phyloP scores from a whole-genome alignment of 2,329 filamentous ascomycete species.

The Falciphora oryzae region DNA sequence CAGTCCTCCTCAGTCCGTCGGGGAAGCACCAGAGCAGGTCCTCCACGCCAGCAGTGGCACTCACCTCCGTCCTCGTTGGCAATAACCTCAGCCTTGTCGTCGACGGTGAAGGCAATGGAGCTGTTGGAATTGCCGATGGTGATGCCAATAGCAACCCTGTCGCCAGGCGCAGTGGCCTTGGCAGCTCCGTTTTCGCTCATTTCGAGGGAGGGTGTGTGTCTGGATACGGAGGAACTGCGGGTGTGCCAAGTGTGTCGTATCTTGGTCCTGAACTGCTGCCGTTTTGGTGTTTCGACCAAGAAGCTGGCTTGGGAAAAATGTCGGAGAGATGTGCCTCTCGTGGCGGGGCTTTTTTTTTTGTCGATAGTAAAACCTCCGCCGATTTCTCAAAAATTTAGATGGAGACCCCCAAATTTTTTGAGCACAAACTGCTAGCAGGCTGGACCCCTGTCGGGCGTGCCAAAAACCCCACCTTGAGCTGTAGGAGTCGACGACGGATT shows the following conservation, averaged over 20 bases:
- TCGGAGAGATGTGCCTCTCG: neutral
- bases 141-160: conserved; percentile 80
- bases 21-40: neutral
- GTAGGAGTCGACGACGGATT: neutral
- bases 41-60: conserved; percentile 23
- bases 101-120: conserved; percentile 88
- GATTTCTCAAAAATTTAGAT: conserved; percentile 4
- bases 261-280: neutral
- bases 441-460: neutral
- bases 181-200: conserved; percentile 43
- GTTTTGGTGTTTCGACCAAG: neutral
- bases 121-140: conserved; percentile 98
- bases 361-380: neutral
- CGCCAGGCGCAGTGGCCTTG: conserved; percentile 45
- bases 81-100: conserved; percentile 96
- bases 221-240: neutral
- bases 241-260: neutral
- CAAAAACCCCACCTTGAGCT: neutral
- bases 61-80: conserved; percentile 96
- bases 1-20: no score
- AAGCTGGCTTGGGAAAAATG: neutral
- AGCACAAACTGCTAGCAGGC: conserved; percentile 1
- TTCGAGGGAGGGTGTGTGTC: conserved; percentile 7
- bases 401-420: conserved; percentile 4
- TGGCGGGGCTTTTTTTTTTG: conserved; percentile 10